Evolutionary conservation across 2,329 filamentous ascomycete species (phyloP).

Genomic region (Plenodomus tracheiphilus): DNA sequence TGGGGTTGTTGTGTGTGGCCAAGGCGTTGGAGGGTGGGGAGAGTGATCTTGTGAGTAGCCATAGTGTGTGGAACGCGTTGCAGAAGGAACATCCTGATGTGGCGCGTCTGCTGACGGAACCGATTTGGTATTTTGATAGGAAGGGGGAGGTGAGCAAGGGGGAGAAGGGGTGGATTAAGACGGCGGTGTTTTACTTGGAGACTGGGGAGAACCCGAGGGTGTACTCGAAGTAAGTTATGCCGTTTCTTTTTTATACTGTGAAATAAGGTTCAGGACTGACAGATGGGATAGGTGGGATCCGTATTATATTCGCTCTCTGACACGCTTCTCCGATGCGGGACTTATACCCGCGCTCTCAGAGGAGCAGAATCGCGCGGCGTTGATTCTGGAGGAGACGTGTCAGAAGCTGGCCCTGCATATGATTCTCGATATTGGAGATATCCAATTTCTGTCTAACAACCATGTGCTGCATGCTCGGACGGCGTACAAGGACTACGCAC

Average conservation of each 20-base stretch:
- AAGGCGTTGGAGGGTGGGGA: slow-evolving; percentile 80
- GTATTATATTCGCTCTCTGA: slow-evolving; percentile 79
- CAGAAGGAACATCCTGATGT: slow-evolving; percentile 77
- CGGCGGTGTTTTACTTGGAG: slow-evolving; percentile 77
- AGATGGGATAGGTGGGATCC: slow-evolving; percentile 68
- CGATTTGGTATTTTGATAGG: slow-evolving; percentile 90
- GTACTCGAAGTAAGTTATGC: slow-evolving; percentile 67
- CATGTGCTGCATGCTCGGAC: slow-evolving; percentile 83
- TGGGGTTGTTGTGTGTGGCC: slow-evolving; percentile 80
- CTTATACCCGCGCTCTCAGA: slow-evolving; percentile 72
- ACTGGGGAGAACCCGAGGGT: slow-evolving; percentile 66
- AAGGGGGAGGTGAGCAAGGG: slow-evolving; percentile 80
- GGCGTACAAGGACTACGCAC: slow-evolving; percentile 72
- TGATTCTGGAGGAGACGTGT: slow-evolving; percentile 76
- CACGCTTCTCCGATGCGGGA: slow-evolving; percentile 72
- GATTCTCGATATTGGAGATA: slow-evolving; percentile 83
- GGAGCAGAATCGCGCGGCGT: slow-evolving; percentile 68
- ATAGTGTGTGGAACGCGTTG: slow-evolving; percentile 80
- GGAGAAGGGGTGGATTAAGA: slow-evolving; percentile 73
- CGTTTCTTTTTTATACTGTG: neutral
- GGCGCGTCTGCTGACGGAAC: slow-evolving; percentile 71
- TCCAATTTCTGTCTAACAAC: slow-evolving; percentile 81
- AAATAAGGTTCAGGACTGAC: slow-evolving; percentile 7
- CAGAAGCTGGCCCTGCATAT: slow-evolving; percentile 76
- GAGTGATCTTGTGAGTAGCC: slow-evolving; percentile 76